A percentile compares a stretch with the other conserved stretches of the same genome.
Conservation (phyloP, 768 basidiomycete species). For the Gyrodon lividus region DNA sequence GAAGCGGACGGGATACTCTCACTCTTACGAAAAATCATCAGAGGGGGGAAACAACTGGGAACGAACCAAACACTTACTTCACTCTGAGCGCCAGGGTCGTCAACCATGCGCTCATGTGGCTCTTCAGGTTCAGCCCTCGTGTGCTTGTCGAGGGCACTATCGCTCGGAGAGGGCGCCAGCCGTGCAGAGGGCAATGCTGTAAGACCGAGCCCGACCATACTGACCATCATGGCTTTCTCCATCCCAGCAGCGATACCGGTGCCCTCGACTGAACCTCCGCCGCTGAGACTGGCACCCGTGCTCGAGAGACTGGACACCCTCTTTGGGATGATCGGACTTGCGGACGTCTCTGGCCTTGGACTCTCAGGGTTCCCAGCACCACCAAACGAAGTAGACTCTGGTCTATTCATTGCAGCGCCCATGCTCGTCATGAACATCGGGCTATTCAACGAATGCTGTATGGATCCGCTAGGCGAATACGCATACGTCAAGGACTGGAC, state of each 20-base stretch:
- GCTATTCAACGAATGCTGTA: slow-evolving; percentile 45
- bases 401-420: slow-evolving; percentile 25
- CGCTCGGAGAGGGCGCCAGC: slow-evolving; percentile 59
- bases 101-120: slow-evolving; percentile 35
- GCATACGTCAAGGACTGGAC: slow-evolving; percentile 31
- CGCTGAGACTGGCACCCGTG: slow-evolving; percentile 23
- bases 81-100: slow-evolving; percentile 60
- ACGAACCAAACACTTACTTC: slow-evolving; percentile 51
- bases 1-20: slow-evolving; percentile 42
- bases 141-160: slow-evolving; percentile 45
- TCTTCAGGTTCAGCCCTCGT: slow-evolving; percentile 39
- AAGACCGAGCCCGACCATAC: slow-evolving; percentile 28
- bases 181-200: slow-evolving; percentile 44
- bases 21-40: slow-evolving; percentile 37
- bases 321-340: slow-evolving; percentile 17
- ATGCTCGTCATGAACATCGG: slow-evolving; percentile 33
- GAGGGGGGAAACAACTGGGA: not conserved
- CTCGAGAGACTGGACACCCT: slow-evolving; percentile 31
- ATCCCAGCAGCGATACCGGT: slow-evolving; percentile 15
- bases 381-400: slow-evolving; percentile 21
- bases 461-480: slow-evolving; percentile 39
- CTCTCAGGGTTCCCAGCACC: slow-evolving; percentile 34
- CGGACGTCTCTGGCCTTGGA: slow-evolving; percentile 19
- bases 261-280: slow-evolving; percentile 22
- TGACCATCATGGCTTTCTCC: slow-evolving; percentile 21